Evolutionary conservation across 176 grass and related monocot genomes (phyloP).

Genomic region (Zizania latifolia): DNA sequence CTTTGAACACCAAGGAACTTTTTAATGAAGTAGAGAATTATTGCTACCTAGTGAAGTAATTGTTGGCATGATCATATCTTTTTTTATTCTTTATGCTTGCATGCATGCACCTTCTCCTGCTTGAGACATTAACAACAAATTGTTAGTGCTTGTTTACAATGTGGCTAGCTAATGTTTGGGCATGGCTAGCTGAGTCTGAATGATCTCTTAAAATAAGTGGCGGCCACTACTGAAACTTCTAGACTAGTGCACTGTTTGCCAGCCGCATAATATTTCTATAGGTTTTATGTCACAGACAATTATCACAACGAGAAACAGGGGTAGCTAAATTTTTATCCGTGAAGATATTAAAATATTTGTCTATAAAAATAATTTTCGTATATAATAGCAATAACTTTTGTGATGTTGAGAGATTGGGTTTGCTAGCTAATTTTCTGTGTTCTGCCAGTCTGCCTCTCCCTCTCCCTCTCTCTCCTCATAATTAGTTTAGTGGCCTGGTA

Average conservation of each 20-base stretch:
- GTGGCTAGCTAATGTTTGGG: neutral
- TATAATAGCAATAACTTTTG: too few relatives aligned
- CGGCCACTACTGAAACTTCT: neutral
- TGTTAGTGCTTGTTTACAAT: neutral
- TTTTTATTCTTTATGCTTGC: too few relatives aligned
- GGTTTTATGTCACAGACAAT: too few relatives aligned
- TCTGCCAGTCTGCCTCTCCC: neutral
- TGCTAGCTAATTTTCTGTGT: too few relatives aligned
- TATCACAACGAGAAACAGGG: too few relatives aligned
- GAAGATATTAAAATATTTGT: too few relatives aligned
- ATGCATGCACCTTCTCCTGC: slow-evolving; percentile 15
- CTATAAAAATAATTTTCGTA: too few relatives aligned
- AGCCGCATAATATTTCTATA: too few relatives aligned
- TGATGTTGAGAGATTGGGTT: neutral
- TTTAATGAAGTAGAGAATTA: too few relatives aligned
- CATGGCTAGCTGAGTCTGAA: neutral
- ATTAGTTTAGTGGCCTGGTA: slow-evolving; percentile 2
- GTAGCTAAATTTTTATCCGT: too few relatives aligned
- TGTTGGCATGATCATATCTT: too few relatives aligned
- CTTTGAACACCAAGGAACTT: slow-evolving; percentile 40
- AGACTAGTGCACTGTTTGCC: neutral
- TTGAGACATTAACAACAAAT: neutral
- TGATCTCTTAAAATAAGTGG: slow-evolving; percentile 5
- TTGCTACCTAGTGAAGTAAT: too few relatives aligned
- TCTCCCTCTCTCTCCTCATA: neutral